These are phyloP conservation scores for Xylaria sp. DNA, from an alignment of 2,329 filamentous ascomycete genomes.

Conservation along the genomic window DNA sequence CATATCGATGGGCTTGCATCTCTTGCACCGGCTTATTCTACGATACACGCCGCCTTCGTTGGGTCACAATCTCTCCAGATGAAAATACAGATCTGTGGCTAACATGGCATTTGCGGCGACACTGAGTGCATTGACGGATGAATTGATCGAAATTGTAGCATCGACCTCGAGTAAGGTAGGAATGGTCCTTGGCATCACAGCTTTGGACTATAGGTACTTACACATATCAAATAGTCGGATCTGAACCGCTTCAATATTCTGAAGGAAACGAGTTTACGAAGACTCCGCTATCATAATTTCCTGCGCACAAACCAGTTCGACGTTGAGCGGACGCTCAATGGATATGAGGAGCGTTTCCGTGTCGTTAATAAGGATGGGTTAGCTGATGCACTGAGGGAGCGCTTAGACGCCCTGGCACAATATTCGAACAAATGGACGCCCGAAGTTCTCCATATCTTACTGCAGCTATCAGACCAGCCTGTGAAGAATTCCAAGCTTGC, in stretches of 20 bases:
- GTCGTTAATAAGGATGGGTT: conserved; percentile 79
- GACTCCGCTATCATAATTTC: conserved; percentile 58
- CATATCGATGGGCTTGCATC: no score
- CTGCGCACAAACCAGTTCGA: conserved; percentile 77
- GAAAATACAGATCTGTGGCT: neutral
- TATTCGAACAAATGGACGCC: conserved; percentile 68
- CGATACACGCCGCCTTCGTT: neutral
- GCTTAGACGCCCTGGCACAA: conserved; percentile 61
- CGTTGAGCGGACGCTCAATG: conserved; percentile 64
- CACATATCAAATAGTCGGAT: conserved; percentile 31
- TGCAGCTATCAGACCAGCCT: conserved; percentile 82
- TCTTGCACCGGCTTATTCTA: neutral
- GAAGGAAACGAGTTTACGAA: conserved; percentile 54
- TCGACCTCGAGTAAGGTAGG: conserved; percentile 56
- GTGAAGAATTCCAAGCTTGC: conserved; percentile 68
- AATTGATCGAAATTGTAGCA: conserved; percentile 69
- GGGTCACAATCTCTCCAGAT: neutral
- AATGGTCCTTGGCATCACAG: neutral
- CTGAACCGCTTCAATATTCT: conserved; percentile 45
- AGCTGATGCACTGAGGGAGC: conserved; percentile 66
- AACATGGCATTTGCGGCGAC: conserved; percentile 72
- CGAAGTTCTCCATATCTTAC: conserved; percentile 75
- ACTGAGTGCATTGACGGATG: conserved; percentile 66
- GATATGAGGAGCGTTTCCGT: conserved; percentile 84
- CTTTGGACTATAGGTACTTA: conserved; percentile 10